Percentiles rank a stretch among this genome's conserved stretches.
Evolutionary conservation across 257 asterid species (phyloP).

Genomic region (Coffea canephora): DNA sequence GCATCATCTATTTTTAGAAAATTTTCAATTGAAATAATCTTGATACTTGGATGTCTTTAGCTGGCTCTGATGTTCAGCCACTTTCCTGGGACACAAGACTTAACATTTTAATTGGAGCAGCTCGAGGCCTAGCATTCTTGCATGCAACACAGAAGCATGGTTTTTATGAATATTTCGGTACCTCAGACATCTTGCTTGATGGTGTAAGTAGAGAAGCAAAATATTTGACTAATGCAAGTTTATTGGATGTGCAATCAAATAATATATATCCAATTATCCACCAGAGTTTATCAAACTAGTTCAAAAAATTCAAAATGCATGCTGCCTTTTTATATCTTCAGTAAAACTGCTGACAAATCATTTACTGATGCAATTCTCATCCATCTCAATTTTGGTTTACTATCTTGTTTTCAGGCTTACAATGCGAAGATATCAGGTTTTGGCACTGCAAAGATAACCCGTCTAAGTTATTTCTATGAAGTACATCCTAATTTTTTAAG

Average conservation of each 20-base stretch:
- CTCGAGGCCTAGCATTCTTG: conserved; percentile 63
- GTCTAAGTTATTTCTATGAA: conserved; percentile 35
- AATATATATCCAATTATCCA: too few species aligned
- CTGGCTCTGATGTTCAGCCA: conserved; percentile 58
- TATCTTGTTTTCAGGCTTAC: conserved; percentile 38
- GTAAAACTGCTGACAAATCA: neutral
- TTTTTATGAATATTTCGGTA: conserved; percentile 66
- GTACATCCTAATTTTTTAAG: conserved; percentile 52
- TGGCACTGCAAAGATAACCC: conserved; percentile 55
- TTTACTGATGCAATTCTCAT: neutral
- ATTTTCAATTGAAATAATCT: neutral
- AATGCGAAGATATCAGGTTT: conserved; percentile 61
- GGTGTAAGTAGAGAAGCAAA: conserved; percentile 32
- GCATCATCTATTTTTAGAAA: neutral
- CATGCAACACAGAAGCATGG: conserved; percentile 50
- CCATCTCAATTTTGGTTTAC: neutral
- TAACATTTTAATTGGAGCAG: conserved; percentile 58
- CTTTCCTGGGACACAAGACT: conserved; percentile 71
- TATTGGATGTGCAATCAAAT: neutral
- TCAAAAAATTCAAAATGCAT: too few species aligned
- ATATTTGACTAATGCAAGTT: neutral
- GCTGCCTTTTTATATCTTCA: neutral
- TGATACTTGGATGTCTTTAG: conserved; percentile 23
- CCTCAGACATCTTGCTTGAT: conserved; percentile 72
- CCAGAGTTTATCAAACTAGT: too few species aligned